Percentiles rank a stretch among this genome's conserved stretches.
Conservation (phyloP, 2,329 filamentous ascomycete species). For the Paracamarosporium sp. region DNA sequence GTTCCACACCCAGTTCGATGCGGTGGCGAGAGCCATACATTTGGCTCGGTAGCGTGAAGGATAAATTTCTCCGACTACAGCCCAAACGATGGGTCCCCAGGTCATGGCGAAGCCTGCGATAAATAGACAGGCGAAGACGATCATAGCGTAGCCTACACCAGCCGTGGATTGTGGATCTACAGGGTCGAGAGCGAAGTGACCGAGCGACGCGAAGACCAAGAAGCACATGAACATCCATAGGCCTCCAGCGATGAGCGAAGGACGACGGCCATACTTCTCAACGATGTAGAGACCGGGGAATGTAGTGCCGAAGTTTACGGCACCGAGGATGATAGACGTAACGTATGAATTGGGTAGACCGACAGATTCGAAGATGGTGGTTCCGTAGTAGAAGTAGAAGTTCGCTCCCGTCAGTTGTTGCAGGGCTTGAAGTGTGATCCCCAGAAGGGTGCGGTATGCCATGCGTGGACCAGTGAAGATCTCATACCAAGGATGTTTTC, state of each 20-base stretch:
- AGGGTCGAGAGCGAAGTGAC: slow-evolving; percentile 51
- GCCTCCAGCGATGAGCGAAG: slow-evolving; percentile 52
- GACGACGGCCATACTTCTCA: slow-evolving; percentile 54
- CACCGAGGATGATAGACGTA: slow-evolving; percentile 56
- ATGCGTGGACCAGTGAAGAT: slow-evolving; percentile 72
- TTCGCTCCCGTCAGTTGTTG: slow-evolving; percentile 74
- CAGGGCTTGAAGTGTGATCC: slow-evolving; percentile 68
- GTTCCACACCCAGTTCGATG: slow-evolving; percentile 53
- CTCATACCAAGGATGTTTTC: slow-evolving; percentile 57
- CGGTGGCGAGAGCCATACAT: slow-evolving; percentile 54
- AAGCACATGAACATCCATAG: slow-evolving; percentile 65
- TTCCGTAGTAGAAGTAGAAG: slow-evolving; percentile 67
- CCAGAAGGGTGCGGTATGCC: slow-evolving; percentile 68
- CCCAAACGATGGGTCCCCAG: slow-evolving; percentile 76
- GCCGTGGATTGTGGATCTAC: slow-evolving; percentile 41
- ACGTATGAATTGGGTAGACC: slow-evolving; percentile 53
- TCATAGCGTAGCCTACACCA: slow-evolving; percentile 65
- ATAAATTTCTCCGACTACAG: slow-evolving; percentile 71
- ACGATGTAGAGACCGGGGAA: slow-evolving; percentile 57
- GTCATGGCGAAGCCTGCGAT: slow-evolving; percentile 72
- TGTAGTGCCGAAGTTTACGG: slow-evolving; percentile 56
- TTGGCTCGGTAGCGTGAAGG: slow-evolving; percentile 60
- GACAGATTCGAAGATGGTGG: slow-evolving; percentile 52
- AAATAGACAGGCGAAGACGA: slow-evolving; percentile 73
- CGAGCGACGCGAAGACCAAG: slow-evolving; percentile 58